Base-by-base conservation (phyloP, 495 filamentous ascomycete genomes). In the Xeromyces bisporus region DNA sequence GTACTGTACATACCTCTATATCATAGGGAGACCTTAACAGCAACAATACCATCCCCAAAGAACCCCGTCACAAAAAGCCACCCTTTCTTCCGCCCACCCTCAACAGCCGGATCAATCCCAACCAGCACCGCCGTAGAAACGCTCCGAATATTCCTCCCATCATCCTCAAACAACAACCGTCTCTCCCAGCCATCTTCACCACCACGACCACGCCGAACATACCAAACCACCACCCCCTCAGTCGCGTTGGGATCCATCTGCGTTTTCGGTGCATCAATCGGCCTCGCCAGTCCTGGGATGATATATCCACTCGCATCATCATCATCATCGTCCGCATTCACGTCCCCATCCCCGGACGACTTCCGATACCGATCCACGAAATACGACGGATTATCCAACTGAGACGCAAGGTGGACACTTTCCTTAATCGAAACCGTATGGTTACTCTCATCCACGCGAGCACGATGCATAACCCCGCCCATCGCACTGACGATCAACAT, bases 21-120 rank as follows among this genome's bases (percentile, higher is more conserved):
- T n/a, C n/a, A n/a, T n/a, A n/a, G n/a, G n/a, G n/a, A n/a, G n/a
- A n/a, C n/a, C n/a, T 62, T 62, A 13, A 62, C 55, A 15, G 67
- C 67, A 31, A 73, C 35, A 36, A 71, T 54, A 34, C 40, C 47
- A n/a, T 60, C 47, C n/a, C 66, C 62, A 12, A 67, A 18, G 26
- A 72, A 67, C 1, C 73, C 69, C 15, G 67, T 69, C 9, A 67
- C 61, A 50, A 71, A 74, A 10, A 75, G 43, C 69, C 65, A 67
- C 5, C 61, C 70, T 31, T 58, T 47, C 25, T 69, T 59, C 24
- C 42, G 37, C 3, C 53, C 55, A 15, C 36, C 44, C 14, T 54
- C 50, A 10, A 6, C 1, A 37, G 32, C 6, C 18, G 59, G 58
- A 35, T 71, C 54, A 36, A 71, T 58, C 0, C 65, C 55, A 3